phyloP scores from a whole-genome alignment of 83 land plant species.

The Picea abies region DNA sequence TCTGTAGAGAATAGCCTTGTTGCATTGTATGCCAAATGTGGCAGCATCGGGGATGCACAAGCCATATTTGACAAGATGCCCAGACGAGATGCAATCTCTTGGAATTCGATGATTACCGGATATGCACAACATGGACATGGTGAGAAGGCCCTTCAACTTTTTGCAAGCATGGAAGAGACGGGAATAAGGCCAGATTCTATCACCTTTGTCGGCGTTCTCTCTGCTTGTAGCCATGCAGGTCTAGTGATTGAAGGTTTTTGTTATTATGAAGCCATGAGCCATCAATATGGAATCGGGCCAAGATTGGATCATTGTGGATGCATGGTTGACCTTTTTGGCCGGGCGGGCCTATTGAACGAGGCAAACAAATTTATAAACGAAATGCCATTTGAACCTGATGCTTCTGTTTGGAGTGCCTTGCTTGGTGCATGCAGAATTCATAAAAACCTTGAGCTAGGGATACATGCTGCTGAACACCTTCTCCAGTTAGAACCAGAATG shows the following conservation, averaged over 20 bases:
- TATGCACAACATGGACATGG: slow-evolving; percentile 29
- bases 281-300: neutral
- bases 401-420: slow-evolving; percentile 4
- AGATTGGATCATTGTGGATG: neutral
- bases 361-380: neutral
- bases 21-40: slow-evolving; percentile 17
- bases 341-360: neutral
- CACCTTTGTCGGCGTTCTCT: slow-evolving; percentile 11
- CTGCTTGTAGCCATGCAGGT: slow-evolving; percentile 12
- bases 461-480: slow-evolving; percentile 7
- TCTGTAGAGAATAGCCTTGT: slow-evolving; percentile 13
- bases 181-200: slow-evolving; percentile 19
- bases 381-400: neutral
- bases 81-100: slow-evolving; percentile 12
- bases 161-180: slow-evolving; percentile 14
- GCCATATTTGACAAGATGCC: slow-evolving; percentile 21
- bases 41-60: slow-evolving; percentile 16
- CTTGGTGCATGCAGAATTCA: slow-evolving; percentile 1
- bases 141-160: slow-evolving; percentile 15
- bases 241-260: neutral
- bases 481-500: slow-evolving; percentile 3
- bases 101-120: slow-evolving; percentile 21
- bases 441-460: slow-evolving; percentile 1
- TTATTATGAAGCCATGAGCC: neutral
- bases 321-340: slow-evolving; percentile 10